Conservation (phyloP, 2,329 filamentous ascomycete genomes). For the Neopestalotiopsis clavispora region DNA sequence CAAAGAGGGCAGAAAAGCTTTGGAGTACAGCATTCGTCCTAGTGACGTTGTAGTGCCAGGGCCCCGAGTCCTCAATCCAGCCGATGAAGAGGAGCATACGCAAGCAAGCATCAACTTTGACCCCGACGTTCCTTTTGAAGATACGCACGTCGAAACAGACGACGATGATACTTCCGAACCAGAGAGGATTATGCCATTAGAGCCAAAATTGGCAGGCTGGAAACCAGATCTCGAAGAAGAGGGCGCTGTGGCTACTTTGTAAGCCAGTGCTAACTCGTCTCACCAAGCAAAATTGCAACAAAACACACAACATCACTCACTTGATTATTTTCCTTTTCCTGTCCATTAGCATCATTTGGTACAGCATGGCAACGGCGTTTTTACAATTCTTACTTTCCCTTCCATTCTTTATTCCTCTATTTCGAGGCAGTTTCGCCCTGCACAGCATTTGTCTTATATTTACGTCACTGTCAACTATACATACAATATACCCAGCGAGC, state of each 20-base stretch:
- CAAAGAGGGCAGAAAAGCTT: conserved; percentile 82
- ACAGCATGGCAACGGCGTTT: conserved; percentile 12
- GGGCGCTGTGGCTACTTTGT: too few species aligned
- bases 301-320: conserved; percentile 3
- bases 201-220: conserved; percentile 28
- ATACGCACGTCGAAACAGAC: conserved; percentile 32
- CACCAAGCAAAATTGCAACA: not conserved
- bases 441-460: not conserved
- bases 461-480: not conserved
- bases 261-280: not conserved
- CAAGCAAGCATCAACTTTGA: conserved; percentile 18
- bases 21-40: conserved; percentile 79
- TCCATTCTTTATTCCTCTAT: not conserved
- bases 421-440: not conserved
- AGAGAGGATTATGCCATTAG: not conserved
- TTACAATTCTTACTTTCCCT: not conserved
- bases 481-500: not conserved
- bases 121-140: conserved; percentile 9
- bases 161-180: not conserved
- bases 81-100: conserved; percentile 60
- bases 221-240: conserved; percentile 21
- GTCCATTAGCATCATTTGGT: not conserved
- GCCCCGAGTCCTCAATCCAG: conserved; percentile 67
- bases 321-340: not conserved
- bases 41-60: conserved; percentile 84